Evolutionary conservation across 805 yeast species (phyloP).

Genomic region (Yarrowia sp.): DNA sequence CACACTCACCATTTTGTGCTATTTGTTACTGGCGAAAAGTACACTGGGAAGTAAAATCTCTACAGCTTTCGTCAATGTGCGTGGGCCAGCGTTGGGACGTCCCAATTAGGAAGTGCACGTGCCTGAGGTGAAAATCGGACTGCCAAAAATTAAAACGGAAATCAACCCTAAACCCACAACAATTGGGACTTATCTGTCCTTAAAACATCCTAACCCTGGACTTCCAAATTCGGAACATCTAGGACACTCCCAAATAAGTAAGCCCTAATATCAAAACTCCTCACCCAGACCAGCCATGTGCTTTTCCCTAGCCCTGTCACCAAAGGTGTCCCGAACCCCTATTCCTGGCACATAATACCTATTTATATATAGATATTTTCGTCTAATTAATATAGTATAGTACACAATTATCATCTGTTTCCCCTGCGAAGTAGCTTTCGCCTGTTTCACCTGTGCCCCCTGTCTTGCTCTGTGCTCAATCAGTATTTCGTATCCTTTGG

Average conservation of each 20-base stretch:
- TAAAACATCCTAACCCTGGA: not conserved
- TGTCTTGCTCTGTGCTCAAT: too few relatives aligned
- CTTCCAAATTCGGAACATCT: not conserved
- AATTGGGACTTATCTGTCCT: not conserved
- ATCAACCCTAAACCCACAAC: not conserved
- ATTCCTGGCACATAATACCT: too few relatives aligned
- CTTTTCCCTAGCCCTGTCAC: too few relatives aligned
- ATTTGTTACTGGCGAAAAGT: slow-evolving; percentile 25
- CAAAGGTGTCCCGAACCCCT: too few relatives aligned
- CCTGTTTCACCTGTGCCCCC: too few relatives aligned
- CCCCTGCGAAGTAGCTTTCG: too few relatives aligned
- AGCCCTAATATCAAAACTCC: not conserved
- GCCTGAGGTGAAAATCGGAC: not conserved
- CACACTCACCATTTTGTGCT: slow-evolving; percentile 25
- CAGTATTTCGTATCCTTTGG: too few relatives aligned
- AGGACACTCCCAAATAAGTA: not conserved
- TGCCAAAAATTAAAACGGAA: slow-evolving; percentile 2
- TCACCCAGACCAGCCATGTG: too few relatives aligned
- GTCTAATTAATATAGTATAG: too few relatives aligned
- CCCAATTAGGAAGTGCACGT: slow-evolving; percentile 24
- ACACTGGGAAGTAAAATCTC: slow-evolving; percentile 24
- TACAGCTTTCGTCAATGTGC: slow-evolving; percentile 20
- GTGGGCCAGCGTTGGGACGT: slow-evolving; percentile 22
- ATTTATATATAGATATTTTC: too few relatives aligned
- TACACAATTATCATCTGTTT: too few relatives aligned